Evolutionary conservation across 2,329 filamentous ascomycete species (phyloP), one percentile per base, ranked within the genome.

Genomic region (Colletotrichum chlorophyti): DNA sequence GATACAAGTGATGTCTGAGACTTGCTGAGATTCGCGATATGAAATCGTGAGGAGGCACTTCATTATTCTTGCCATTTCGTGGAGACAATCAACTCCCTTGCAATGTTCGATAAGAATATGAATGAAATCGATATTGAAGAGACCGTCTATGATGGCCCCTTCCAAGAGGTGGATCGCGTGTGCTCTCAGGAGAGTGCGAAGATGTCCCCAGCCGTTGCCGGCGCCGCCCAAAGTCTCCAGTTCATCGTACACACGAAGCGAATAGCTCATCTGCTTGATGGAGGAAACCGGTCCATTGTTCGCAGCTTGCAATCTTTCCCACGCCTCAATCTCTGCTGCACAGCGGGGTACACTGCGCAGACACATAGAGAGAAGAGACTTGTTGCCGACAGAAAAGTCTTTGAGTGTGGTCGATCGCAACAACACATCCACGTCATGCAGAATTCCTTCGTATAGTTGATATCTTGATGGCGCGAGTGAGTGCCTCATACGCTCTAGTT

Each of bases 301-400:
- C 47, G 76, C 71, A 4, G 75, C 69, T 17, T 79, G 72, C 11
- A 68, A 63, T 26, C 67, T 66, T 48, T 79, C 74, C 69, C 73
- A 73, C 1, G 68, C 66, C 53, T 83, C 76, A n/a, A 82, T 75
- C 27, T 74, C 72, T 1, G 70, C 65, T 27, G 83, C 77, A 61
- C 79, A 82, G 14, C 71, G 70, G 1, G 81, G 81, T 12, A 84
- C 70, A 58, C 74, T 76, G 49, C 76, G 72, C 6, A 84, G 70
- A 54, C 79, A 81, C 74, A 81, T 79, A 17, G 76, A 75, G 15
- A 83, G 59, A 9, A 84, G 70, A 5, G 80, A 80, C 23, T 70
- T 75, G 11, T 37, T 38, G 5, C 19, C 47, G 6, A 32, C 31
- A 10, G 38, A 5, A 12, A 21, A 12, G 10, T 42, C 19, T 2